phyloP scores from a whole-genome alignment of 2,329 filamentous ascomycete species.

The Colletotrichum cereale region DNA sequence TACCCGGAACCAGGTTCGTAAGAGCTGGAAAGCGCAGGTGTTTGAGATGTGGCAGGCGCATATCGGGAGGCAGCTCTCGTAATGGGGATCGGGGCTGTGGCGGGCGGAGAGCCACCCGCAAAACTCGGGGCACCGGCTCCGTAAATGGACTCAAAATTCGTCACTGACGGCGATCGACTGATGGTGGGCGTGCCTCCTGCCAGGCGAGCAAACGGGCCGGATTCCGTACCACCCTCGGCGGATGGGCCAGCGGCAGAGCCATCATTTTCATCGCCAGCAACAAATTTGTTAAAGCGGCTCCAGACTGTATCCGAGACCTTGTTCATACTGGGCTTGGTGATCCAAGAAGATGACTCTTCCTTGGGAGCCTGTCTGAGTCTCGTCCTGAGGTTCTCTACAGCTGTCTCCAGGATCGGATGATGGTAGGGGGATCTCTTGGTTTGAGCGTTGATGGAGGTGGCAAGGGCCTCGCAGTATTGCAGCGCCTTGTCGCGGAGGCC shows the following conservation, averaged over 20 bases:
- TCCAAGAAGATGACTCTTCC: constrained; percentile 87
- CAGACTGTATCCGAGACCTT: constrained; percentile 93
- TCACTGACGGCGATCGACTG: constrained; percentile 78
- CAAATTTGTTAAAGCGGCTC: constrained; percentile 96
- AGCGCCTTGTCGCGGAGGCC: constrained; percentile 87
- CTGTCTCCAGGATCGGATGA: constrained; percentile 77
- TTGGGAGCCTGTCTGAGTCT: constrained; percentile 88
- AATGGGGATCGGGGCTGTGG: constrained; percentile 50
- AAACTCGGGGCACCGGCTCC: constrained; percentile 61
- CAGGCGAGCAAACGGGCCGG: constrained; percentile 86
- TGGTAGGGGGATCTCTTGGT: constrained; percentile 91
- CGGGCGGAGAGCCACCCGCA: constrained; percentile 47
- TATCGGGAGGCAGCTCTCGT: constrained; percentile 66
- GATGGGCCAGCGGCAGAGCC: constrained; percentile 68
- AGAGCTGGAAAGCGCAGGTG: constrained; percentile 43
- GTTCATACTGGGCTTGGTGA: constrained; percentile 94
- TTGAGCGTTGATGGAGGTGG: constrained; percentile 79
- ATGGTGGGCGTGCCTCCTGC: constrained; percentile 81
- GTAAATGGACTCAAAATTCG: constrained; percentile 78
- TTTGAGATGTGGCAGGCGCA: constrained; percentile 54
- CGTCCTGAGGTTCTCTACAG: constrained; percentile 85
- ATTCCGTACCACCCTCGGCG: constrained; percentile 68
- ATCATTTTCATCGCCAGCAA: constrained; percentile 88
- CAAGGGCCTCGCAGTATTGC: constrained; percentile 90
- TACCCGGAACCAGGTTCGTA: constrained; percentile 9